Conservation (phyloP, 306 rosid species). For the Pyrus pyrifolia region DNA sequence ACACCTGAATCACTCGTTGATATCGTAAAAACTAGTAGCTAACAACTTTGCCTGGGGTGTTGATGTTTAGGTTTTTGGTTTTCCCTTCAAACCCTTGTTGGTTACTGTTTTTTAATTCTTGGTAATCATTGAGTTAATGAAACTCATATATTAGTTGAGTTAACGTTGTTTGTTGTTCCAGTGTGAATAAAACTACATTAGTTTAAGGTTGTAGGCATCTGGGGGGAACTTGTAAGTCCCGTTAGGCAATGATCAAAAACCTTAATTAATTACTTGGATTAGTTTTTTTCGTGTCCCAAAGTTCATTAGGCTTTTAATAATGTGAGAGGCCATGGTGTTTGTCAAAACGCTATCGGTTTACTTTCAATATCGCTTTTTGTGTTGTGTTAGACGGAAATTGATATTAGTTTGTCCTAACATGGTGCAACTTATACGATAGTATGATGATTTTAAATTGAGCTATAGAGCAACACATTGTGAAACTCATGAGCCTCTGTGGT, state of each 20-base stretch:
- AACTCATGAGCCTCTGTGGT: too few relatives aligned
- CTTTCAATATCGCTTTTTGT: background rate
- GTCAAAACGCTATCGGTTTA: background rate
- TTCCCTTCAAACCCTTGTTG: too few relatives aligned
- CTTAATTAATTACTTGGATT: background rate
- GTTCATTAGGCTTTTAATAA: background rate
- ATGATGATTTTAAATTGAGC: too few relatives aligned
- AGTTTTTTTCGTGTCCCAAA: background rate
- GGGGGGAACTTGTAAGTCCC: too few relatives aligned
- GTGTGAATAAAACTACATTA: too few relatives aligned
- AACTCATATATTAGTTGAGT: background rate
- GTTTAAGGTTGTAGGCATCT: too few relatives aligned
- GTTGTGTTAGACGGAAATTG: background rate
- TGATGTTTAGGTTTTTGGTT: too few relatives aligned
- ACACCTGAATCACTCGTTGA: background rate
- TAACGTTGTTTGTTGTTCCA: background rate
- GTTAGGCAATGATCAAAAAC: background rate
- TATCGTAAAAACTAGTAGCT: background rate
- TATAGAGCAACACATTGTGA: too few relatives aligned
- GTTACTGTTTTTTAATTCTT: too few relatives aligned
- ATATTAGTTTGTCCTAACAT: background rate
- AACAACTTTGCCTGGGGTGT: background rate
- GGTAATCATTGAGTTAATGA: too few relatives aligned
- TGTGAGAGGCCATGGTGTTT: background rate
- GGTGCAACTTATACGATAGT: too few relatives aligned